These are phyloP conservation scores for Phytophthora vignae DNA, from an alignment of 352 stramenopile species.

Conservation along the genomic window DNA sequence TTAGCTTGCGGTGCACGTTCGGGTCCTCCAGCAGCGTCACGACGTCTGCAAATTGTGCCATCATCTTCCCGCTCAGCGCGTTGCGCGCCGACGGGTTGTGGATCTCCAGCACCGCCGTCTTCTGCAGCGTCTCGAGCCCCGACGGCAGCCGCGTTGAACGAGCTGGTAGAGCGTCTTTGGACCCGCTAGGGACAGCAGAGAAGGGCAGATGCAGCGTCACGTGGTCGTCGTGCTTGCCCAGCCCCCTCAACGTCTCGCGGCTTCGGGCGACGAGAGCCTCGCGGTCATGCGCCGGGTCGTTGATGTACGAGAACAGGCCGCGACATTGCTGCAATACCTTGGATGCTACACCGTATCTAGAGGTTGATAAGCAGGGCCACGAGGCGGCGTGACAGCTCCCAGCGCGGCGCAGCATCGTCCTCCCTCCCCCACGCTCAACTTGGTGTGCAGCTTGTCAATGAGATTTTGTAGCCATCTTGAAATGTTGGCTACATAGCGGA, in stretches of 20 bases:
- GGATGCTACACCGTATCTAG: neutral
- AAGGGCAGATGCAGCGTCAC: slow-evolving; percentile 45
- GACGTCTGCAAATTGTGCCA: slow-evolving; percentile 80
- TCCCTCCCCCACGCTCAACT: too few relatives aligned
- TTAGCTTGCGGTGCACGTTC: slow-evolving; percentile 55
- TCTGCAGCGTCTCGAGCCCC: slow-evolving; percentile 33
- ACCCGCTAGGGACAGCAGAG: neutral
- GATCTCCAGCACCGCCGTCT: slow-evolving; percentile 67
- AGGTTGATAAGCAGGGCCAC: slow-evolving; percentile 63
- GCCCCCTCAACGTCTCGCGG: slow-evolving; percentile 51
- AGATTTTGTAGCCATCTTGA: too few relatives aligned
- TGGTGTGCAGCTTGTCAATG: too few relatives aligned
- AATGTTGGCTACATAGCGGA: too few relatives aligned
- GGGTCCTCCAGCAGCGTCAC: slow-evolving; percentile 65
- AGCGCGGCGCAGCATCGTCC: neutral
- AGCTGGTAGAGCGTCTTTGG: neutral
- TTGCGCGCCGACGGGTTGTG: slow-evolving; percentile 73
- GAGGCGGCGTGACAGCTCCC: slow-evolving; percentile 1
- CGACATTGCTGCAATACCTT: slow-evolving; percentile 5
- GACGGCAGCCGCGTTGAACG: slow-evolving; percentile 8
- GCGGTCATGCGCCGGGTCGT: slow-evolving; percentile 37
- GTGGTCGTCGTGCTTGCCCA: slow-evolving; percentile 49
- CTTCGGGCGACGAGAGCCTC: slow-evolving; percentile 42
- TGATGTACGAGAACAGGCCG: slow-evolving; percentile 61
- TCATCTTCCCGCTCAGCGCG: slow-evolving; percentile 86